Evolutionary conservation across 805 yeast species (phyloP).

Genomic region (Nakazawaea sp.): DNA sequence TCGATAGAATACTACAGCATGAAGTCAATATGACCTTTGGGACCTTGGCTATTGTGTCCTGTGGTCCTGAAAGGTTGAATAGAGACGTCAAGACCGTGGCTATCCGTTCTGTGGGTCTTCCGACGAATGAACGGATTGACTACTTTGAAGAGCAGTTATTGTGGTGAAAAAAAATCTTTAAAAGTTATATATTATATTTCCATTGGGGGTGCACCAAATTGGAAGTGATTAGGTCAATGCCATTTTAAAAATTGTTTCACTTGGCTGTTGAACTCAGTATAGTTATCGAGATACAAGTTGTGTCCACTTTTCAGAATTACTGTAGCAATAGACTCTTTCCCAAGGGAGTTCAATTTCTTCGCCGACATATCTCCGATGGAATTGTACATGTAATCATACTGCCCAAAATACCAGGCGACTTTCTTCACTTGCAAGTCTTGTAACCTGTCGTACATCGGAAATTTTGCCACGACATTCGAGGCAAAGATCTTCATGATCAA

Average conservation of each 20-base stretch:
- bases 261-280: conserved; percentile 41
- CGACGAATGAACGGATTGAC: conserved; percentile 19
- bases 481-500: conserved; percentile 42
- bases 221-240: conserved; percentile 5
- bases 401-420: conserved; percentile 54
- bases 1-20: conserved; percentile 16
- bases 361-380: conserved; percentile 47
- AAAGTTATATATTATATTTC: neutral
- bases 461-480: conserved; percentile 53
- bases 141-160: conserved; percentile 30
- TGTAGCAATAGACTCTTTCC: conserved; percentile 23
- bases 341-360: conserved; percentile 16
- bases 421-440: conserved; percentile 25
- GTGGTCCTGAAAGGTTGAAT: conserved; percentile 28
- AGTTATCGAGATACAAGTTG: conserved; percentile 68
- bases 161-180: conserved; percentile 19
- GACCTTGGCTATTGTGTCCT: conserved; percentile 26
- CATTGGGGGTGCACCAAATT: no score
- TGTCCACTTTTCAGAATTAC: conserved; percentile 61
- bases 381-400: conserved; percentile 69
- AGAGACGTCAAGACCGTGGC: conserved; percentile 26
- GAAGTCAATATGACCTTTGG: conserved; percentile 16
- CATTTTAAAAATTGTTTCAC: conserved; percentile 30
- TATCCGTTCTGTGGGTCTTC: conserved; percentile 19
- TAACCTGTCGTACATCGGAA: conserved; percentile 60